Percentiles rank a stretch among this genome's conserved stretches.
These are phyloP conservation scores for Coniosporium tulheliwenetii DNA, from an alignment of 2,329 filamentous ascomycete species.

Conservation along the genomic window DNA sequence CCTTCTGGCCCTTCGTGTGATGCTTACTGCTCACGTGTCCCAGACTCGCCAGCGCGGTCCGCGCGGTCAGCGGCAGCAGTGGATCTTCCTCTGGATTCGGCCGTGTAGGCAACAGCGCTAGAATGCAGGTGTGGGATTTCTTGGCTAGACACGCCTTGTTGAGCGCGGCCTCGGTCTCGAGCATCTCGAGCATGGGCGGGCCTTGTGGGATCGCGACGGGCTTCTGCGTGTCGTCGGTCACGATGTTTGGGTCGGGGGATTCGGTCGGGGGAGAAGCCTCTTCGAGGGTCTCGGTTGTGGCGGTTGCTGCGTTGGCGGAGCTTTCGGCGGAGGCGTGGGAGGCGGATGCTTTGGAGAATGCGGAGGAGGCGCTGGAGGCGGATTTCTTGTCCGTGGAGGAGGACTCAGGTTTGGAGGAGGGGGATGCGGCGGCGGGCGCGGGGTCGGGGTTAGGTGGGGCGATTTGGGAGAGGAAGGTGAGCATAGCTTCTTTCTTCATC, in stretches of 20 bases:
- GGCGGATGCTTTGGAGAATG: constrained; percentile 34
- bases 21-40: constrained; percentile 66
- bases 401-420: constrained; percentile 27
- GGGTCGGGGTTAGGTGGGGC: constrained; percentile 68
- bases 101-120: constrained; percentile 51
- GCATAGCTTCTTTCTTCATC: constrained; percentile 68
- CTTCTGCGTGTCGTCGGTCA: constrained; percentile 26
- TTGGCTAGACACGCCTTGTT: constrained; percentile 55
- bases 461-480: constrained; percentile 67
- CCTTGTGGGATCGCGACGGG: constrained; percentile 37
- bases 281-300: constrained; percentile 35
- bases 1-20: constrained; percentile 43
- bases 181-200: constrained; percentile 47
- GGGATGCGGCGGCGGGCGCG: constrained; percentile 29
- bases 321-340: constrained; percentile 35
- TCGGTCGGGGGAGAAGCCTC: constrained; percentile 34
- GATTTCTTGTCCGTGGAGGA: constrained; percentile 25
- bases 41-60: constrained; percentile 40
- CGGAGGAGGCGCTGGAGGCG: constrained; percentile 28
- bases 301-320: constrained; percentile 28
- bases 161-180: constrained; percentile 49
- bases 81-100: constrained; percentile 30
- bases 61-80: constrained; percentile 17
- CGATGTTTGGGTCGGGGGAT: constrained; percentile 34
- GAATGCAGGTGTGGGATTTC: constrained; percentile 69